These are phyloP conservation scores for Trichoderma brevicompactum DNA, from an alignment of 2,329 filamentous ascomycete genomes.

Conservation along the genomic window DNA sequence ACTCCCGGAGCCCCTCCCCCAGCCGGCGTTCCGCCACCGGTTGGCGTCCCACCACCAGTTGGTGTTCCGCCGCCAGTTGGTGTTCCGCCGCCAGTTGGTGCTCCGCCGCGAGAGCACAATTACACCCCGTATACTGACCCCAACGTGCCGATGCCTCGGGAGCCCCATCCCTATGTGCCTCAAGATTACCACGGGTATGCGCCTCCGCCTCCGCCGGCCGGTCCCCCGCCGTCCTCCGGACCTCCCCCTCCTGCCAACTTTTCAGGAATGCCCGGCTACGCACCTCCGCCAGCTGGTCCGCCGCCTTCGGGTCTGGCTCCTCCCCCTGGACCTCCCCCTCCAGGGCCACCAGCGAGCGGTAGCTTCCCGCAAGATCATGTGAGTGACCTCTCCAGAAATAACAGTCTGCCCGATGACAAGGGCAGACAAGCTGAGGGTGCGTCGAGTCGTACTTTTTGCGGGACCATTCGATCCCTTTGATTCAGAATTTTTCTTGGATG, in stretches of 20 bases:
- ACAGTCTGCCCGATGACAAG: conserved; percentile 30
- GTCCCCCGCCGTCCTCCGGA: conserved; percentile 32
- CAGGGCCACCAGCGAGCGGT: conserved; percentile 41
- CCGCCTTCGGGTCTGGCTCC: conserved; percentile 39
- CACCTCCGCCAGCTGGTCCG: conserved; percentile 38
- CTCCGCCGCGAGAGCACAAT: conserved; percentile 35
- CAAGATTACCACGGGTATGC: conserved; percentile 49
- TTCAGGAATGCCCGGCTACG: conserved; percentile 20
- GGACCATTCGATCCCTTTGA: conserved; percentile 10
- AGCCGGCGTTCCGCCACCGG: not conserved
- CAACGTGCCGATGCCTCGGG: conserved; percentile 38
- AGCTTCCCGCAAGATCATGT: conserved; percentile 49
- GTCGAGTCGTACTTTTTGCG: conserved; percentile 39
- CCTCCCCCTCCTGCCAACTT: conserved; percentile 18
- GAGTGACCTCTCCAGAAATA: conserved; percentile 46
- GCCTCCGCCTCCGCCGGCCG: conserved; percentile 46
- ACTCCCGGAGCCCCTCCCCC: not conserved
- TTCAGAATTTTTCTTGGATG: not conserved
- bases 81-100: not conserved
- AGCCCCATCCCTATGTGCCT: conserved; percentile 50
- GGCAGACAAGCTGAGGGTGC: conserved; percentile 44
- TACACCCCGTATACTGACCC: conserved; percentile 36
- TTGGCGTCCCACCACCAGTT: not conserved
- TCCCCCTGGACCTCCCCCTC: conserved; percentile 38
- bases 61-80: not conserved